phyloP scores from a whole-genome alignment of 1,139 yeast genomes.

The Saccharomycopsis hybrid region DNA sequence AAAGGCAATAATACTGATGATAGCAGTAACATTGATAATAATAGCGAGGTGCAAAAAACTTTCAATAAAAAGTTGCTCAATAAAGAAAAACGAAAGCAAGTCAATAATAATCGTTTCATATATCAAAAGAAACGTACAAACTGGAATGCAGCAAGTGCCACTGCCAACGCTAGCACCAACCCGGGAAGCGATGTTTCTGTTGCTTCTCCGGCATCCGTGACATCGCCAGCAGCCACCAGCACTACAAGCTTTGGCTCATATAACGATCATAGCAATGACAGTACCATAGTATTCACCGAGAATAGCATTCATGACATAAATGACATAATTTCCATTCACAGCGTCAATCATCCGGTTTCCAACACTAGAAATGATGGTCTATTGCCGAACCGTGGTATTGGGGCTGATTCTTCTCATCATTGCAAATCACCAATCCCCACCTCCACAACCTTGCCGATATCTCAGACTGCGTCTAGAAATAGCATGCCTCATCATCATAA shows the following conservation, averaged over 20 bases:
- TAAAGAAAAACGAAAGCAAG: slow-evolving; percentile 18
- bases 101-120: slow-evolving; percentile 18
- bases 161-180: background rate
- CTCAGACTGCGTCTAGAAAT: no score
- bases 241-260: background rate
- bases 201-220: background rate
- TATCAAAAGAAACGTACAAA: slow-evolving; percentile 9
- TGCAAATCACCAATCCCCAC: background rate
- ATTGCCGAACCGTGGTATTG: no score
- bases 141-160: background rate
- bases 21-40: slow-evolving; percentile 18
- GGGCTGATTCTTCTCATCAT: no score
- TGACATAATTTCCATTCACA: slow-evolving; percentile 5
- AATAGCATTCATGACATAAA: slow-evolving; percentile 9
- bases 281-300: background rate
- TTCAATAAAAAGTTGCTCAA: slow-evolving; percentile 14
- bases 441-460: background rate
- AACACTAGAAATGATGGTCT: slow-evolving; percentile 8
- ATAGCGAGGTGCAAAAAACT: slow-evolving; percentile 18
- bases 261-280: no score
- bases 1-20: no score
- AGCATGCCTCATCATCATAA: background rate
- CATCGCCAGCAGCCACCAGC: background rate
- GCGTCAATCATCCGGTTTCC: slow-evolving; percentile 11
- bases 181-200: no score